Percentiles rank a stretch among this genome's conserved stretches.
These are phyloP conservation scores for Sphaerulina populicola DNA, from an alignment of 2,329 filamentous ascomycete genomes.

Conservation along the genomic window DNA sequence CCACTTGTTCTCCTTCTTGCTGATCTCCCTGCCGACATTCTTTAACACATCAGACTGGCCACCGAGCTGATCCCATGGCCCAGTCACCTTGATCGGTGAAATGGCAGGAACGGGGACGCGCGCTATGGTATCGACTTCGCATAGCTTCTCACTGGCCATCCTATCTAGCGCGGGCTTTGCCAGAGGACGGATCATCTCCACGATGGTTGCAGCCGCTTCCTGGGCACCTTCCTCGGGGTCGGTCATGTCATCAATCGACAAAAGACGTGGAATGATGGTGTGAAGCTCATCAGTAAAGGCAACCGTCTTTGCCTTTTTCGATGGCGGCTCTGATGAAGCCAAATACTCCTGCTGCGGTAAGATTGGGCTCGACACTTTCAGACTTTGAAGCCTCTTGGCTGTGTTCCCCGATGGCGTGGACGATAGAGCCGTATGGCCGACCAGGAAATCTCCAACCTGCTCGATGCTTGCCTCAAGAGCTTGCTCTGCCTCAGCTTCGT, in stretches of 20 bases:
- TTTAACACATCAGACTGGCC: slow-evolving; percentile 28
- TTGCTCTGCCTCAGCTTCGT: slow-evolving; percentile 19
- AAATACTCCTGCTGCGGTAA: slow-evolving; percentile 32
- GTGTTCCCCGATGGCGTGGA: slow-evolving; percentile 31
- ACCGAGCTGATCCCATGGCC: slow-evolving; percentile 41
- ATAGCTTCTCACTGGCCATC: slow-evolving; percentile 40
- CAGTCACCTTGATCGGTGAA: slow-evolving; percentile 35
- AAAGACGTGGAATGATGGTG: slow-evolving; percentile 31
- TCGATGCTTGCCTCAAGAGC: slow-evolving; percentile 5
- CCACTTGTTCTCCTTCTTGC: slow-evolving; percentile 36
- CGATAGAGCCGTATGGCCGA: slow-evolving; percentile 1
- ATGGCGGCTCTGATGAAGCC: slow-evolving; percentile 31
- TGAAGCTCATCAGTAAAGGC: slow-evolving; percentile 34
- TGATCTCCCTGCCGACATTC: slow-evolving; percentile 17
- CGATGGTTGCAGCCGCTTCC: slow-evolving; percentile 30
- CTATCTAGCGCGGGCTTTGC: slow-evolving; percentile 32
- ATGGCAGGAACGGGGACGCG: slow-evolving; percentile 45
- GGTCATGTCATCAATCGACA: slow-evolving; percentile 22
- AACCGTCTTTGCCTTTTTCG: slow-evolving; percentile 37
- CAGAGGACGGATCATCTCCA: slow-evolving; percentile 32
- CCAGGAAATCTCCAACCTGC: not conserved
- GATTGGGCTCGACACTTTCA: slow-evolving; percentile 43
- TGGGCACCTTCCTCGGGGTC: slow-evolving; percentile 17
- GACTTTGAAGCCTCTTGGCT: slow-evolving; percentile 29
- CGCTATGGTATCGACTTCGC: slow-evolving; percentile 41